Conservation (phyloP, 2,329 filamentous ascomycete genomes). For the Fusarium papillatum region DNA sequence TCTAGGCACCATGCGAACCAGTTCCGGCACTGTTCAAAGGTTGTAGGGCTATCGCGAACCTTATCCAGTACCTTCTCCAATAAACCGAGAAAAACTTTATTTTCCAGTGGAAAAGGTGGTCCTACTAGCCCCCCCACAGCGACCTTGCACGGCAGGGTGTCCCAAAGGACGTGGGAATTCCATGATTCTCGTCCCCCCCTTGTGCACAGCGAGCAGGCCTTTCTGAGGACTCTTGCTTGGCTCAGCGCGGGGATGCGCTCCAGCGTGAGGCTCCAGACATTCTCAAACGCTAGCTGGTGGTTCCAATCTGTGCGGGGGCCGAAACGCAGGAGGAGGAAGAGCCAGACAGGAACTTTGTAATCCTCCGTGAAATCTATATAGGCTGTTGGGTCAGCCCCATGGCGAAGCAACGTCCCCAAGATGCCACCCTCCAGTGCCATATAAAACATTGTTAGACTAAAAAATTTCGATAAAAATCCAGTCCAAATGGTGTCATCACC, state of each 20-base stretch:
- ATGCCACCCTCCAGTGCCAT: neutral
- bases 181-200: no score
- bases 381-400: neutral
- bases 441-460: no score
- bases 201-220: neutral
- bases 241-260: neutral
- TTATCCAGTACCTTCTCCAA: neutral
- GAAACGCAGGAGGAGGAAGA: neutral
- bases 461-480: no score
- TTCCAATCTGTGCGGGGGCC: neutral
- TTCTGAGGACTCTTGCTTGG: neutral
- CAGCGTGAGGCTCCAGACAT: neutral
- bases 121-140: rapidly evolving
- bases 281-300: neutral
- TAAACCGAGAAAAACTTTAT: neutral
- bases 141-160: no score
- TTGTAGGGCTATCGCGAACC: neutral
- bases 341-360: constrained; percentile 8
- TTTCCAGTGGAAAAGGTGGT: no score
- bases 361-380: neutral
- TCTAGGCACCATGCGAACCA: neutral
- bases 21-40: neutral
- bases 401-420: neutral
- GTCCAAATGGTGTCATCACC: neutral
- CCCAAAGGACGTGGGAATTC: no score